phyloP scores from a whole-genome alignment of 1,284 basidiomycete species.

The Fomes fomentarius region DNA sequence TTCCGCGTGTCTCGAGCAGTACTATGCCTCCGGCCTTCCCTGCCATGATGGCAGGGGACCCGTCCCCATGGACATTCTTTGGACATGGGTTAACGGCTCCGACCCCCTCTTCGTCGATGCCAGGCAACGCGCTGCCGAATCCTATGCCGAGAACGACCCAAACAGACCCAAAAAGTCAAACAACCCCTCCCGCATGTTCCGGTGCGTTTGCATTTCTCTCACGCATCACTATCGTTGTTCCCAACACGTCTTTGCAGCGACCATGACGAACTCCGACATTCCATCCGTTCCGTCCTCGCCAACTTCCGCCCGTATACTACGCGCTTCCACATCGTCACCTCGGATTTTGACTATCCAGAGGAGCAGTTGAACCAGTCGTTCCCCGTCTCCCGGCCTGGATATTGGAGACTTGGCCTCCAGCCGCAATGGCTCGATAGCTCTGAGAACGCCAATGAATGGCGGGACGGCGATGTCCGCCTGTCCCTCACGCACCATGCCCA shows the following conservation, averaged over 20 bases:
- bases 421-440: slow-evolving; percentile 29
- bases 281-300: slow-evolving; percentile 32
- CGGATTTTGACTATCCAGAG: slow-evolving; percentile 25
- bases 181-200: slow-evolving; percentile 29
- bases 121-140: slow-evolving; percentile 15
- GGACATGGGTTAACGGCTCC: slow-evolving; percentile 37
- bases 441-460: slow-evolving; percentile 19
- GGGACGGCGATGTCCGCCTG: slow-evolving; percentile 27
- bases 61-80: slow-evolving; percentile 31
- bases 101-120: slow-evolving; percentile 28
- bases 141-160: slow-evolving; percentile 25
- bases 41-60: slow-evolving; percentile 26
- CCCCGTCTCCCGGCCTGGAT: slow-evolving; percentile 21
- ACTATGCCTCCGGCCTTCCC: slow-evolving; percentile 24
- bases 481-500: slow-evolving; percentile 32
- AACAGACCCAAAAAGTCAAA: slow-evolving; percentile 26
- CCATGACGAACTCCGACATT: slow-evolving; percentile 35
- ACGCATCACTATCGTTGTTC: not conserved
- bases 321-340: slow-evolving; percentile 31
- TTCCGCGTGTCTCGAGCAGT: slow-evolving; percentile 27
- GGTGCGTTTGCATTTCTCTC: slow-evolving; percentile 19
- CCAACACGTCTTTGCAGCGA: slow-evolving; percentile 20
- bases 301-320: slow-evolving; percentile 28
- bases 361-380: slow-evolving; percentile 15
- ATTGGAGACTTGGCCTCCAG: slow-evolving; percentile 30